Evolutionary conservation across 2,329 filamentous ascomycete genomes (phyloP).

Genomic region (Arthrobotrys conoides): DNA sequence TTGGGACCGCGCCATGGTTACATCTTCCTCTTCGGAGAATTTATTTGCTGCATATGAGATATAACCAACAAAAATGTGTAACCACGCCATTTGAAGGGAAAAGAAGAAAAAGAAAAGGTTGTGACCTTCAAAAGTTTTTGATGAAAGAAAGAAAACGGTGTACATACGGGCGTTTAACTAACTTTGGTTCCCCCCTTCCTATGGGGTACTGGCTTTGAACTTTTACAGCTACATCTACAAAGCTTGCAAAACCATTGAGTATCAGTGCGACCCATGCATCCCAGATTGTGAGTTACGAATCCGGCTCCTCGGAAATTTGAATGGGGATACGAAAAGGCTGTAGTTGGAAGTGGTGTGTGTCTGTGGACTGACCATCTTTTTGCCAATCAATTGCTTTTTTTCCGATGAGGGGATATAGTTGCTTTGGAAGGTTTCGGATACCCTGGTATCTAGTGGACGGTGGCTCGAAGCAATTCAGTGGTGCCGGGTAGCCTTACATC

Average conservation of each 20-base stretch:
- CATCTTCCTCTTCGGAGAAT: slow-evolving; percentile 55
- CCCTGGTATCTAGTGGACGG: slow-evolving; percentile 71
- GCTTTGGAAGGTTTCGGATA: slow-evolving; percentile 84
- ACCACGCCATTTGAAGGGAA: slow-evolving; percentile 59
- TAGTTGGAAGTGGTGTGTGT: slow-evolving; percentile 47
- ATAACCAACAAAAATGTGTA: slow-evolving; percentile 64
- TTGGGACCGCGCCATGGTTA: slow-evolving; percentile 38
- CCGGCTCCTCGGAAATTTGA: slow-evolving; percentile 31
- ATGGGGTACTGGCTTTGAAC: neutral
- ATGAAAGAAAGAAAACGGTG: slow-evolving; percentile 57
- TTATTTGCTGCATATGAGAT: slow-evolving; percentile 55
- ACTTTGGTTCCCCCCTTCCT: neutral
- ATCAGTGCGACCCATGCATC: slow-evolving; percentile 76
- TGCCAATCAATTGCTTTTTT: slow-evolving; percentile 32
- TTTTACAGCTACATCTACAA: slow-evolving; percentile 65
- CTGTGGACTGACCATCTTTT: neutral
- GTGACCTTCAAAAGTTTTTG: neutral
- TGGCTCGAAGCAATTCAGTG: slow-evolving; percentile 75
- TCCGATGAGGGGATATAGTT: slow-evolving; percentile 73
- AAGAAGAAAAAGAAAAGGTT: slow-evolving; percentile 10
- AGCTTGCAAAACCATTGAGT: slow-evolving; percentile 70
- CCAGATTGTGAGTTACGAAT: slow-evolving; percentile 73
- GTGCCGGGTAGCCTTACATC: slow-evolving; percentile 79
- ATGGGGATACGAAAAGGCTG: slow-evolving; percentile 8
- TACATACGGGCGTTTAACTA: slow-evolving; percentile 66